Percentiles rank a stretch among this genome's conserved stretches.
Evolutionary conservation across 345 rosid species (phyloP).

Genomic region (Acer yangbiense): DNA sequence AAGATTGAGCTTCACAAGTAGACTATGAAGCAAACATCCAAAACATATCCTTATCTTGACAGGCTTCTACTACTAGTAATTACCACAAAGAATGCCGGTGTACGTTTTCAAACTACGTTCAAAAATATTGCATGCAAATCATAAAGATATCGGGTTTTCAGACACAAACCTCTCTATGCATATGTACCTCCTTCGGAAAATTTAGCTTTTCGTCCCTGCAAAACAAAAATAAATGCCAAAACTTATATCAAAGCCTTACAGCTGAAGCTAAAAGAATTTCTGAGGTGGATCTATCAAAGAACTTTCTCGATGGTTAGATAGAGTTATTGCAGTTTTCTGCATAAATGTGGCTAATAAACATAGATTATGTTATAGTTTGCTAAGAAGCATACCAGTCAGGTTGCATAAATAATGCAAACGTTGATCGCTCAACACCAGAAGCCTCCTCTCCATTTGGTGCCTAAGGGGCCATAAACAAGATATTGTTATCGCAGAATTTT

Average conservation of each 20-base stretch:
- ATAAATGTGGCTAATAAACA: not conserved
- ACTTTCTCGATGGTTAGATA: not conserved
- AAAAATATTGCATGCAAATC: not conserved
- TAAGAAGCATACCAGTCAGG: constrained; percentile 73
- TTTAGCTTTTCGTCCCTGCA: constrained; percentile 80
- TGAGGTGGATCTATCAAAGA: not conserved
- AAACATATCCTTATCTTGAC: not conserved
- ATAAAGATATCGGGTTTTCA: not conserved
- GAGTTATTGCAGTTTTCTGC: not conserved
- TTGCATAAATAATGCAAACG: constrained; percentile 95
- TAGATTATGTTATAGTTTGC: not conserved
- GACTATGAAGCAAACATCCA: not conserved
- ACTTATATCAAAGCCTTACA: not conserved
- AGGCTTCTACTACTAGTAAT: not conserved
- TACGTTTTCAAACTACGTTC: not conserved
- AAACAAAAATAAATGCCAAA: constrained; percentile 5
- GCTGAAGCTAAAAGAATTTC: constrained; percentile 2
- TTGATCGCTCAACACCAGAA: constrained; percentile 71
- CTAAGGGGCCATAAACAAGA: constrained; percentile 35
- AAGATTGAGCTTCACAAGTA: not conserved
- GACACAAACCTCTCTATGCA: constrained; percentile 55
- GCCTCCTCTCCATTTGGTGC: constrained; percentile 79
- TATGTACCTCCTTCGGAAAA: constrained; percentile 59
- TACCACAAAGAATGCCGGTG: not conserved
- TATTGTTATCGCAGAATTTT: not conserved